Evolutionary conservation across 2,329 filamentous ascomycete species (phyloP), one percentile per base, ranked within the genome.

Genomic region (Aspergillus ruber): DNA sequence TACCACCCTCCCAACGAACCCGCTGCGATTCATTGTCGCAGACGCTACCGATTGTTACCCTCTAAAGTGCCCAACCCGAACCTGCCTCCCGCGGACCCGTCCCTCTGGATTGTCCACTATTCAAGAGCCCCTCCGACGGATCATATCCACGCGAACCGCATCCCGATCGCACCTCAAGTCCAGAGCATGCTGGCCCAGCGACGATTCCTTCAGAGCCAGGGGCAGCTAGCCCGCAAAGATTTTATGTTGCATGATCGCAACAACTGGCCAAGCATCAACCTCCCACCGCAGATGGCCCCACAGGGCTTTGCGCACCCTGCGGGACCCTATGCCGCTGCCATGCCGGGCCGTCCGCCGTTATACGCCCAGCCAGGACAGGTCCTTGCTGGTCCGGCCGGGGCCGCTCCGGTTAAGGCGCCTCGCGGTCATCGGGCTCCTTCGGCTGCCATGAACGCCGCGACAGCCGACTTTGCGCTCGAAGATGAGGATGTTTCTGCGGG

Each of bases 71-170:
- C 84, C 1, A 83, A 84, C 45, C 82, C 84, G 25, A 85, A 83
- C 56, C 77, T 82, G 39, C 81, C 85, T 12, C 80, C 82, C 51
- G 80, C 86, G 42, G 90, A 97, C 64, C 82, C 87, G 21, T 86
- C 84, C 50, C 76, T 97, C 13, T 97, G 90, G 85, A 83, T 98
- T 46, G 82, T 95, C 25, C 90, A 96, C 71, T 97, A 96, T 67
- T 84, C 85, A 32, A 84, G 84, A 48, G 80, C 87, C 6, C 86
- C 93, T 35, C 82, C 81, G 42, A 80, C 81, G 47, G 84, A 91
- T 54, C 81, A 86, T 50, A 75, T 94, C 29, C 86, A 87, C 1
- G 77, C 82, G 17, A 78, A 79, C 35, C 59, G 76, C 70, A 67
- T 86, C 74, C 66, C 62, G 17, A 56, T 71, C n/a, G 57, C 65